Percentiles rank a stretch among this genome's conserved stretches.
Conservation (phyloP, 768 basidiomycete species). For the Holtermanniella nyarrowii region DNA sequence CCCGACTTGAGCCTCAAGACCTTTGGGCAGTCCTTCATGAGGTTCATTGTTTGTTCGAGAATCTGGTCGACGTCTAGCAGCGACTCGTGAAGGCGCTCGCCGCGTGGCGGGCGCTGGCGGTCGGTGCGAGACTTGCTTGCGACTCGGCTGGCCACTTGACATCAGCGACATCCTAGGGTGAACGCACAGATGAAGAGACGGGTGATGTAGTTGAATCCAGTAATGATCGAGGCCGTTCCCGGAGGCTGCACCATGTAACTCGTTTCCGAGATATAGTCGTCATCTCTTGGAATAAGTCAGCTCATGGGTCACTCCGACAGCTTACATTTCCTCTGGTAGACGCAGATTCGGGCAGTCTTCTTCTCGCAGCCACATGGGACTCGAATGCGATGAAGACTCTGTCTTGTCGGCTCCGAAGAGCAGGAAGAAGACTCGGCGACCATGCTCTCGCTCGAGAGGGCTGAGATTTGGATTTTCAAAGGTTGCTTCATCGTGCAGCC, state of each 20-base stretch:
- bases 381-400: constrained; percentile 48
- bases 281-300: constrained; percentile 37
- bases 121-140: constrained; percentile 24
- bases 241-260: constrained; percentile 68
- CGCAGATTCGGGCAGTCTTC: constrained; percentile 58
- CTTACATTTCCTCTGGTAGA: constrained; percentile 33
- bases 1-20: constrained; percentile 49
- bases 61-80: constrained; percentile 75
- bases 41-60: constrained; percentile 62
- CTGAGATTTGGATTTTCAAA: not conserved
- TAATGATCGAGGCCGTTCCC: constrained; percentile 71
- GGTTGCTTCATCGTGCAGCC: constrained; percentile 12
- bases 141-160: constrained; percentile 24
- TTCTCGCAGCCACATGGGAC: constrained; percentile 46
- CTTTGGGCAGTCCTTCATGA: constrained; percentile 66
- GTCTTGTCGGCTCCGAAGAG: constrained; percentile 87
- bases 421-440: constrained; percentile 80
- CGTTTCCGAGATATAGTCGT: constrained; percentile 62
- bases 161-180: not conserved
- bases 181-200: constrained; percentile 52
- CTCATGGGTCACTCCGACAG: not conserved
- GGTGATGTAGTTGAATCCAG: constrained; percentile 76
- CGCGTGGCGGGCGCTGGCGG: constrained; percentile 22
- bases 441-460: constrained; percentile 75
- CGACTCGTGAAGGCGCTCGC: constrained; percentile 20